Evolutionary conservation across 352 stramenopile genomes (phyloP).

Genomic region (Globisporangium sylvaticum): DNA sequence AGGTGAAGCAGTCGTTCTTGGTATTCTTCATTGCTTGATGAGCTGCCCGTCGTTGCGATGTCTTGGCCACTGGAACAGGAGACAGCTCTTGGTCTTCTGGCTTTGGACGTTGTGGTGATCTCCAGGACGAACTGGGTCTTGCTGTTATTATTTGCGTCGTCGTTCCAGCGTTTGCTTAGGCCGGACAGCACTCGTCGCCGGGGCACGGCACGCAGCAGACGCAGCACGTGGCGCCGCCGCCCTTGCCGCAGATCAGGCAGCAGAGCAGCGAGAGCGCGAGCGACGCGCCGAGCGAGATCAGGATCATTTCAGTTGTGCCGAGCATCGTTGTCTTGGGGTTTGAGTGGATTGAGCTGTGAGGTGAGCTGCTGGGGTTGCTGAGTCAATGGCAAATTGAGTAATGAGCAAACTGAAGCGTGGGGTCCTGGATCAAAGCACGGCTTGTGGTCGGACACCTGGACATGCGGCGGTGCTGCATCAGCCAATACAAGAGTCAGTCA

Average conservation of each 20-base stretch:
- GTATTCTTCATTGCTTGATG: neutral
- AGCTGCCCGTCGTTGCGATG: neutral
- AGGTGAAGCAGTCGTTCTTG: neutral
- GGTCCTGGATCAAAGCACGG: no score
- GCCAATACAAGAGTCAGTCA: neutral
- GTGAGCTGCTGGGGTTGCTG: neutral
- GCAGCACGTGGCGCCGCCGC: neutral
- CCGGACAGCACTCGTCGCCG: neutral
- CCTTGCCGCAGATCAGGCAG: neutral
- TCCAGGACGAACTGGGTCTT: neutral
- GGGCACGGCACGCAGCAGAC: slow-evolving; percentile 3
- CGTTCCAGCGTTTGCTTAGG: neutral
- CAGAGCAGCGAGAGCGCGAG: neutral
- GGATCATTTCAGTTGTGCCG: slow-evolving; percentile 4
- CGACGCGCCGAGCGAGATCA: slow-evolving; percentile 1
- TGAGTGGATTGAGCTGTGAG: neutral
- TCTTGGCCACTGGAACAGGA: neutral
- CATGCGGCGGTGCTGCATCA: neutral
- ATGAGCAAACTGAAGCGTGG: no score
- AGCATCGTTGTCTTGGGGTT: neutral
- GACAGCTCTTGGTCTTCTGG: neutral
- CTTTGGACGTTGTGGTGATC: neutral
- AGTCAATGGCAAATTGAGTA: neutral
- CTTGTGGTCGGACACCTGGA: neutral
- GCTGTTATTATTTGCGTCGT: neutral